A percentile compares a stretch with the other conserved stretches of the same genome.
phyloP scores from a whole-genome alignment of 2,329 filamentous ascomycete species.

The Ceratocystis eucalypticola region DNA sequence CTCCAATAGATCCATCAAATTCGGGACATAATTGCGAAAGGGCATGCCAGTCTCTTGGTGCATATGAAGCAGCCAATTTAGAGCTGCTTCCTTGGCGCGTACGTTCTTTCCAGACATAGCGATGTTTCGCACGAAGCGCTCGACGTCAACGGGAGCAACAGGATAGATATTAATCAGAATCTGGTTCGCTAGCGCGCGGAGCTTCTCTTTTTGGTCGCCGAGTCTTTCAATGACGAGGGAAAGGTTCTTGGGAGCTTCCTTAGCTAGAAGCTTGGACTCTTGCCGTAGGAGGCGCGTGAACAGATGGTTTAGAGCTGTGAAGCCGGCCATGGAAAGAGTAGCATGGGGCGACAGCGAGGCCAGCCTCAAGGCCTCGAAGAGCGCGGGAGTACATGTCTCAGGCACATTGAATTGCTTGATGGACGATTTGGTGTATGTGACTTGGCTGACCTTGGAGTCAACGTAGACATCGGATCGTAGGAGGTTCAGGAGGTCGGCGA shows the following conservation, averaged over 20 bases:
- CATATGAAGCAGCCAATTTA: slow-evolving; percentile 80
- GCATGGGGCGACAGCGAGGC: slow-evolving; percentile 66
- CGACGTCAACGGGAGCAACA: slow-evolving; percentile 57
- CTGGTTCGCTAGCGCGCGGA: slow-evolving; percentile 59
- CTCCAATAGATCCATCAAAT: slow-evolving; percentile 73
- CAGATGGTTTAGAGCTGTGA: slow-evolving; percentile 77
- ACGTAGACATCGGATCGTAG: slow-evolving; percentile 39
- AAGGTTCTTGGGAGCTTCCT: slow-evolving; percentile 57
- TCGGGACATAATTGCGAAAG: slow-evolving; percentile 71
- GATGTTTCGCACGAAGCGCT: slow-evolving; percentile 62
- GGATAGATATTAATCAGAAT: slow-evolving; percentile 66
- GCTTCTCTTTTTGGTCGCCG: slow-evolving; percentile 77
- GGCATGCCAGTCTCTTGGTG: slow-evolving; percentile 64
- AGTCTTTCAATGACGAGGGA: slow-evolving; percentile 70
- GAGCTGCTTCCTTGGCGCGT: slow-evolving; percentile 68
- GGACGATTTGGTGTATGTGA: slow-evolving; percentile 66
- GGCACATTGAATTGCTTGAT: slow-evolving; percentile 91
- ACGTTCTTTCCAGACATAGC: slow-evolving; percentile 70
- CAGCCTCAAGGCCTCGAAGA: slow-evolving; percentile 70
- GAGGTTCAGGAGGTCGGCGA: slow-evolving; percentile 39
- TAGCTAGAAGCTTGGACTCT: slow-evolving; percentile 58
- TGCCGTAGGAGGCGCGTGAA: slow-evolving; percentile 76
- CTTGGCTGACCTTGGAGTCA: slow-evolving; percentile 55
- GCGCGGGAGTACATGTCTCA: slow-evolving; percentile 52
- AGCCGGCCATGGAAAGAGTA: slow-evolving; percentile 65